Percentiles rank a stretch among this genome's conserved stretches.
phyloP scores from a whole-genome alignment of 2,329 filamentous ascomycete species.

The Fusarium sp. region DNA sequence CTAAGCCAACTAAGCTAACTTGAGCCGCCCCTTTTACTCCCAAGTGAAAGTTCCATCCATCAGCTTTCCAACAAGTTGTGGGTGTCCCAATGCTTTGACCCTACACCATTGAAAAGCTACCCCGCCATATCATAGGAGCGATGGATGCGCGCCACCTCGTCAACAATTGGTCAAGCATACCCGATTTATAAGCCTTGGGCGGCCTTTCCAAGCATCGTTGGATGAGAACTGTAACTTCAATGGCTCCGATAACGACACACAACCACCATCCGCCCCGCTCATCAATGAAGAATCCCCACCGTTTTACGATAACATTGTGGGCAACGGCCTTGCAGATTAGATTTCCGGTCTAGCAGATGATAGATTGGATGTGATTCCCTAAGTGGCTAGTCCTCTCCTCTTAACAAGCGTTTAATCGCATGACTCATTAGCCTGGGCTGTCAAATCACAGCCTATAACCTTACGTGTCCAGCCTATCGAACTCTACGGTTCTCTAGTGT shows the following conservation, averaged over 20 bases:
- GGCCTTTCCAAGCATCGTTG: background rate
- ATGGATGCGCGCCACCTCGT: background rate
- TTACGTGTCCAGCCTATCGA: background rate
- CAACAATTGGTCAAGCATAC: background rate
- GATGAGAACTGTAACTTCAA: background rate
- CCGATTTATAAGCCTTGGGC: background rate
- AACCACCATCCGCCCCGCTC: background rate
- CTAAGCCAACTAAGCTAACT: background rate
- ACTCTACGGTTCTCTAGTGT: background rate
- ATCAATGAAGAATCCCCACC: background rate
- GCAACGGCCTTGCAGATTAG: background rate
- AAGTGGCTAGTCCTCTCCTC: background rate
- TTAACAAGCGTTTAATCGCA: background rate
- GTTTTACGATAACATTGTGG: background rate
- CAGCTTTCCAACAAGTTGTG: background rate
- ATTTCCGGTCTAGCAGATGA: background rate
- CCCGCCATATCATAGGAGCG: background rate
- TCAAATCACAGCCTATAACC: background rate
- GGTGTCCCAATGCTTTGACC: background rate
- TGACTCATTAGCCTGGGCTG: background rate
- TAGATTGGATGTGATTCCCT: background rate
- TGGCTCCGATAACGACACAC: background rate
- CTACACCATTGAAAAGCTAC: background rate
- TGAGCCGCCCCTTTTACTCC: background rate
- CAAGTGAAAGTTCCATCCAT: background rate